A percentile compares a stretch with the other conserved stretches of the same genome.
Evolutionary conservation across 768 basidiomycete genomes (phyloP).

Genomic region (Termitomyces eurrhizus): DNA sequence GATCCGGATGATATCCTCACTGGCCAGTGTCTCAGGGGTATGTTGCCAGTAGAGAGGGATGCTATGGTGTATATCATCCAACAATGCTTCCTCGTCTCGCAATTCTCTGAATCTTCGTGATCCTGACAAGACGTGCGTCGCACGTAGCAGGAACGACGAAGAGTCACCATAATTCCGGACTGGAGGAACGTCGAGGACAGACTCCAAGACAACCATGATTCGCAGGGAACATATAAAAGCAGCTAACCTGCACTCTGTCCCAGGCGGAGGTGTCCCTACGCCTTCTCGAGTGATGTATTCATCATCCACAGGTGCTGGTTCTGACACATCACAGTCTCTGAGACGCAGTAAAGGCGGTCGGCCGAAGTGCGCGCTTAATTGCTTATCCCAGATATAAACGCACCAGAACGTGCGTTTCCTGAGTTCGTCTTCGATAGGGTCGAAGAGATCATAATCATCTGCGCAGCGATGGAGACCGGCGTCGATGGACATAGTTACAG

Average conservation of each 20-base stretch:
- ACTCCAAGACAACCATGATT: conserved; percentile 85
- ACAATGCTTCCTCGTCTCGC: conserved; percentile 73
- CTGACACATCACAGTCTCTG: conserved; percentile 88
- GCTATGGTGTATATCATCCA: conserved; percentile 74
- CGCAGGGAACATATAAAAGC: conserved; percentile 78
- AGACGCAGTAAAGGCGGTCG: conserved; percentile 83
- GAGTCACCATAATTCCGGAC: conserved; percentile 55
- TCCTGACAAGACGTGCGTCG: conserved; percentile 64
- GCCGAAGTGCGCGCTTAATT: conserved; percentile 84
- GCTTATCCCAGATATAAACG: conserved; percentile 96
- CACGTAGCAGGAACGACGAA: conserved; percentile 75
- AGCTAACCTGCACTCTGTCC: conserved; percentile 70
- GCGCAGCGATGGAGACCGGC: conserved; percentile 86
- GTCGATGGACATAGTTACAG: conserved; percentile 84
- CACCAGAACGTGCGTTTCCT: conserved; percentile 97
- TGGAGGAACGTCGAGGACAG: conserved; percentile 80
- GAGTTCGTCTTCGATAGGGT: conserved; percentile 86
- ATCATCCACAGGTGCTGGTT: conserved; percentile 83
- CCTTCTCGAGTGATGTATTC: conserved; percentile 81
- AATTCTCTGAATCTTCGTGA: conserved; percentile 59
- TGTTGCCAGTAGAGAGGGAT: conserved; percentile 80
- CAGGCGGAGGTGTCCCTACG: conserved; percentile 60
- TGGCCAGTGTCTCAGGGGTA: conserved; percentile 72
- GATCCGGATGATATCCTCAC: conserved; percentile 83
- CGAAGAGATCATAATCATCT: conserved; percentile 83